Evolutionary conservation across 306 rosid genomes (phyloP).

Genomic region (Sicyos baderoa): DNA sequence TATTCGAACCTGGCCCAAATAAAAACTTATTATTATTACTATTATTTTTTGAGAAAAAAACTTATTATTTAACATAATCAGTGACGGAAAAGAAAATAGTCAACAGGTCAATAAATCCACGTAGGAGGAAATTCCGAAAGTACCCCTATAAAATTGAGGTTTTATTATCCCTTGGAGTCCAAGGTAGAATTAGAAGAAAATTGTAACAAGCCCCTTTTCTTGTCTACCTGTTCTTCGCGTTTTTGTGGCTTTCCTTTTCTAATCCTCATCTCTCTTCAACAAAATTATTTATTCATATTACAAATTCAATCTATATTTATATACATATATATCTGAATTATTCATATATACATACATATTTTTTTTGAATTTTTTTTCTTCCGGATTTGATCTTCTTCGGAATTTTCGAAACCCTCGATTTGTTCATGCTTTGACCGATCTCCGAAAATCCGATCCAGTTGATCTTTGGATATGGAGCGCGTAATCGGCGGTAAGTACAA

Average conservation of each 20-base stretch:
- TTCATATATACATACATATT: neutral
- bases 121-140: neutral
- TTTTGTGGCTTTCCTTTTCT: slow-evolving; percentile 21
- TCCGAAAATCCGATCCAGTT: slow-evolving; percentile 19
- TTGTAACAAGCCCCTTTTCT: slow-evolving; percentile 5
- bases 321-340: slow-evolving; percentile 4
- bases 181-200: slow-evolving; percentile 7
- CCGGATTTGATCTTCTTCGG: neutral
- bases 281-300: no score
- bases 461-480: slow-evolving; percentile 56
- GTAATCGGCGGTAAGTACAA: slow-evolving; percentile 73
- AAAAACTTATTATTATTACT: no score
- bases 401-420: slow-evolving; percentile 20
- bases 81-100: neutral
- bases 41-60: no score
- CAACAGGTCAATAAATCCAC: slow-evolving; percentile 1
- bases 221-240: slow-evolving; percentile 18
- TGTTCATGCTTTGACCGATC: slow-evolving; percentile 31
- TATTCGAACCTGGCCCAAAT: no score
- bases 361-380: slow-evolving; percentile 1
- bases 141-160: neutral
- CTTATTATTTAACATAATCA: no score
- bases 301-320: neutral
- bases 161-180: slow-evolving; percentile 14
- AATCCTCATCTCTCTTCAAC: slow-evolving; percentile 23